phyloP scores from a whole-genome alignment of 805 yeast genomes.

The Hanseniaspora thailandica region DNA sequence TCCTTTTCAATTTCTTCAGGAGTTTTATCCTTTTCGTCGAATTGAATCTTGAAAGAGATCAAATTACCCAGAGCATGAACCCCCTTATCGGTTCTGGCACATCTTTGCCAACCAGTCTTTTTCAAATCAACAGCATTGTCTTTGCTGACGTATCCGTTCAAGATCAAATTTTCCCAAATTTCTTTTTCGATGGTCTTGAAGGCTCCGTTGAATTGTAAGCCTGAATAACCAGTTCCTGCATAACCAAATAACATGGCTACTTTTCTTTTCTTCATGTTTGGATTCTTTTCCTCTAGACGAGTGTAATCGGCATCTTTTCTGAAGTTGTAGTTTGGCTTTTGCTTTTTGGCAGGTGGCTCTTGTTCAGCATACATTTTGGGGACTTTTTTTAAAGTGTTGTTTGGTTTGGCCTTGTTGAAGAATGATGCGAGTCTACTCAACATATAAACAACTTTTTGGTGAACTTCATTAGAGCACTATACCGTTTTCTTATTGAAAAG shows the following conservation, averaged over 20 bases:
- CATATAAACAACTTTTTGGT: no score
- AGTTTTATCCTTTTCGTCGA: slow-evolving; percentile 39
- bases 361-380: slow-evolving; percentile 1
- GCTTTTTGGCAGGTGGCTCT: slow-evolving; percentile 16
- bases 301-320: slow-evolving; percentile 21
- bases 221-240: slow-evolving; percentile 94
- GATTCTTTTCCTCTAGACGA: slow-evolving; percentile 50
- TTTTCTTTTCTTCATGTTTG: slow-evolving; percentile 65
- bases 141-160: slow-evolving; percentile 77
- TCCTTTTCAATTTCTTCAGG: slow-evolving; percentile 37
- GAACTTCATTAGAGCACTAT: not conserved
- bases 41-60: slow-evolving; percentile 67
- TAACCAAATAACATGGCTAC: slow-evolving; percentile 87
- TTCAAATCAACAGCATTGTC: slow-evolving; percentile 82
- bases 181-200: slow-evolving; percentile 84
- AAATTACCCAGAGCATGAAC: slow-evolving; percentile 97
- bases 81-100: slow-evolving; percentile 87
- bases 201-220: slow-evolving; percentile 89
- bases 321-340: slow-evolving; percentile 7
- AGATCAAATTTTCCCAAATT: slow-evolving; percentile 66
- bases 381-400: not conserved
- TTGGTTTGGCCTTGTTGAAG: not conserved
- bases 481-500: not conserved
- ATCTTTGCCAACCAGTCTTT: slow-evolving; percentile 76
- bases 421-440: not conserved